These are phyloP conservation scores for Podospora comata DNA, from an alignment of 495 filamentous ascomycete species.

Conservation along the genomic window DNA sequence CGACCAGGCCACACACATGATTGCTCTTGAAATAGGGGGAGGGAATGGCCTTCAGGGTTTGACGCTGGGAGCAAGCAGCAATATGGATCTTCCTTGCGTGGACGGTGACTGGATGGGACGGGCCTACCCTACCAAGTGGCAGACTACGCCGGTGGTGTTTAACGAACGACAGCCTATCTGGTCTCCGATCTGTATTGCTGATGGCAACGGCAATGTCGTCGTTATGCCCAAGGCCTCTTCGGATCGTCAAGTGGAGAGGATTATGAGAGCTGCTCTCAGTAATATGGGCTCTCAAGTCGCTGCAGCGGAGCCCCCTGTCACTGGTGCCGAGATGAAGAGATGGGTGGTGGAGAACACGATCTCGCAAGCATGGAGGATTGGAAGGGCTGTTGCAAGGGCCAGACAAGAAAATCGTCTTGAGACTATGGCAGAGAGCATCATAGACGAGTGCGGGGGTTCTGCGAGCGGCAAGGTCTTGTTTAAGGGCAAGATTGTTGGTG, in stretches of 20 bases:
- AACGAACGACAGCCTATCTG: slow-evolving; percentile 46
- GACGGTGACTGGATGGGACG: slow-evolving; percentile 58
- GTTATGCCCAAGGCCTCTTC: slow-evolving; percentile 41
- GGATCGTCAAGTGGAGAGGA: slow-evolving; percentile 40
- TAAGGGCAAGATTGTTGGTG: slow-evolving; percentile 59
- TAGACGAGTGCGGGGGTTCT: slow-evolving; percentile 53
- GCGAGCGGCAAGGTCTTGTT: slow-evolving; percentile 54
- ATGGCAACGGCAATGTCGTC: slow-evolving; percentile 50
- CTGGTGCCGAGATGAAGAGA: slow-evolving; percentile 43
- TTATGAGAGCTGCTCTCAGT: slow-evolving; percentile 43
- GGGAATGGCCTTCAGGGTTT: slow-evolving; percentile 54
- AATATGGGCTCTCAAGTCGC: slow-evolving; percentile 49
- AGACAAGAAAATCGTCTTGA: slow-evolving; percentile 45
- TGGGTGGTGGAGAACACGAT: slow-evolving; percentile 53
- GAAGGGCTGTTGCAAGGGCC: slow-evolving; percentile 51
- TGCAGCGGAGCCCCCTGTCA: slow-evolving; percentile 44
- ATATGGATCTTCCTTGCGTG: slow-evolving; percentile 50
- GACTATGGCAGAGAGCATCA: slow-evolving; percentile 53
- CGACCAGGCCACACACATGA: slow-evolving; percentile 37
- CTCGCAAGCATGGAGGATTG: slow-evolving; percentile 53
- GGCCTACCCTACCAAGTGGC: slow-evolving; percentile 56
- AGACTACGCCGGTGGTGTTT: slow-evolving; percentile 54
- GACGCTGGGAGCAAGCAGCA: slow-evolving; percentile 47
- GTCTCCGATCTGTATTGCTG: slow-evolving; percentile 46
- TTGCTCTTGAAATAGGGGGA: slow-evolving; percentile 55